phyloP scores from a whole-genome alignment of 2,329 filamentous ascomycete species.

The Parastagonospora avenae region DNA sequence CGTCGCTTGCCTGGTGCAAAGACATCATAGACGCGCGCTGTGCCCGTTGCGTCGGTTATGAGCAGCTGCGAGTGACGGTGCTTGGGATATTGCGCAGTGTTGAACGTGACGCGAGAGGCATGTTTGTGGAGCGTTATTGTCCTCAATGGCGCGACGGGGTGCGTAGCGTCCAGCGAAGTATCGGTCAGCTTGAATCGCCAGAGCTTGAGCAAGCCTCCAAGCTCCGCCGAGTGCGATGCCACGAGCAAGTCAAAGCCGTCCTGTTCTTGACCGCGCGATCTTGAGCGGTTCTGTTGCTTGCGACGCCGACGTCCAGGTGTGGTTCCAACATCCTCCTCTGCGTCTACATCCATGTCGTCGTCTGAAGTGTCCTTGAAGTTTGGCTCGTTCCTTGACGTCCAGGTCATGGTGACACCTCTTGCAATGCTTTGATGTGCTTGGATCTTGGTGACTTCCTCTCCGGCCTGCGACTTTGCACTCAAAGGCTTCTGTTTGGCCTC shows the following conservation, averaged over 20 bases:
- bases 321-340: conserved; percentile 23
- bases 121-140: conserved; percentile 56
- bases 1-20: conserved; percentile 46
- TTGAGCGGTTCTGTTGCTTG: conserved; percentile 27
- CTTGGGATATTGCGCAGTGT: conserved; percentile 58
- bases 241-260: conserved; percentile 49
- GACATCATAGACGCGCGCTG: conserved; percentile 63
- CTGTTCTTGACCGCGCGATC: conserved; percentile 19
- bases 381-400: conserved; percentile 47
- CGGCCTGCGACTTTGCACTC: conserved; percentile 33
- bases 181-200: conserved; percentile 48
- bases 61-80: conserved; percentile 60
- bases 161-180: conserved; percentile 44
- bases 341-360: conserved; percentile 46
- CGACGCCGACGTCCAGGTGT: conserved; percentile 24
- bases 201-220: conserved; percentile 48
- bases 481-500: conserved; percentile 33
- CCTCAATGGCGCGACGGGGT: conserved; percentile 50
- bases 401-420: conserved; percentile 58
- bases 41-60: conserved; percentile 60
- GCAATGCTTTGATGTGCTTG: conserved; percentile 58
- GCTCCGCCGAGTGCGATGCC: conserved; percentile 49
- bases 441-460: conserved; percentile 57
- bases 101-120: conserved; percentile 59
- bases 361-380: conserved; percentile 19